These are phyloP conservation scores for Sporothrix curviconia DNA, from an alignment of 2,329 filamentous ascomycete genomes.

Conservation along the genomic window DNA sequence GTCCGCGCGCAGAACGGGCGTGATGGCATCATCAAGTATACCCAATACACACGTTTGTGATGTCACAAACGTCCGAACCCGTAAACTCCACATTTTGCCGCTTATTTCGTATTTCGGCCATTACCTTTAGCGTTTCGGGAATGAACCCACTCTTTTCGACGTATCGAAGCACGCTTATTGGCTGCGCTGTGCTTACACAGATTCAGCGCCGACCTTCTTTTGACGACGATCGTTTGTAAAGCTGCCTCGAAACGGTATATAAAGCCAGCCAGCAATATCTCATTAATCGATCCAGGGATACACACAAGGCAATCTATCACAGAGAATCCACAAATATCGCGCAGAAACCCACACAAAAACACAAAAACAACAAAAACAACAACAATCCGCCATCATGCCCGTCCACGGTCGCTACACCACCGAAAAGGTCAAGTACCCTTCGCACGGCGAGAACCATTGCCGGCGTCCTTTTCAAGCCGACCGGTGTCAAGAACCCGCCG, in stretches of 20 bases:
- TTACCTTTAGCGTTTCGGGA: neutral
- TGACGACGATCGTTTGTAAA: neutral
- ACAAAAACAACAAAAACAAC: neutral
- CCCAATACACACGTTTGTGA: too few species aligned
- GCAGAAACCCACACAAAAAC: neutral
- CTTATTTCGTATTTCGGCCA: neutral
- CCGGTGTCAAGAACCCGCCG: constrained; percentile 2
- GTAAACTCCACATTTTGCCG: too few species aligned
- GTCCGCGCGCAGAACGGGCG: too few species aligned
- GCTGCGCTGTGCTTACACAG: neutral
- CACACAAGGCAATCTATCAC: too few species aligned
- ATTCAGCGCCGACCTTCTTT: neutral
- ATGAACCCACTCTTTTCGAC: neutral
- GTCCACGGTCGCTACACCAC: constrained; percentile 10
- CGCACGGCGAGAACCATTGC: constrained; percentile 10
- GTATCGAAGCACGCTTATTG: neutral
- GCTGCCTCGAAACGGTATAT: neutral
- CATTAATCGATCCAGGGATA: too few species aligned
- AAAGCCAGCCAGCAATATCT: neutral
- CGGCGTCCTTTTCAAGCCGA: constrained; percentile 3
- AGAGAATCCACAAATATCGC: too few species aligned
- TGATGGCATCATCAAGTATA: too few species aligned
- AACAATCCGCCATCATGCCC: neutral
- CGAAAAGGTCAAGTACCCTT: constrained; percentile 11
- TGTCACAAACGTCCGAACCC: too few species aligned